Evolutionary conservation across 2,329 filamentous ascomycete species (phyloP).

Genomic region (Monosporascus cannonballus): DNA sequence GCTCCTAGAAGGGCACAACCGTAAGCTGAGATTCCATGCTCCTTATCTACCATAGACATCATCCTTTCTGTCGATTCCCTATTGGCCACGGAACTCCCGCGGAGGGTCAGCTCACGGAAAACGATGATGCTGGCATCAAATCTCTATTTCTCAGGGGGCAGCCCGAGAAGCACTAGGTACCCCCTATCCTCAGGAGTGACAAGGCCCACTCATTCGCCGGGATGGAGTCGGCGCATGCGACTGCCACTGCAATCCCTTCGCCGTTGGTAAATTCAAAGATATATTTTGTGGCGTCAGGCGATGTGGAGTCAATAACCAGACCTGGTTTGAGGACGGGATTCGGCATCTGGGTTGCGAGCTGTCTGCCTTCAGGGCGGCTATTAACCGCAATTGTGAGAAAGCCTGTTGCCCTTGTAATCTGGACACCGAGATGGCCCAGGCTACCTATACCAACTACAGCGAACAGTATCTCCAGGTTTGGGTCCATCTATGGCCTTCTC

Average conservation of each 20-base stretch:
- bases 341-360: conserved; percentile 21
- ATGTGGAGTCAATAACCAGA: conserved; percentile 21
- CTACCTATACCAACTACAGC: conserved; percentile 30
- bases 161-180: conserved; percentile 23
- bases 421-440: conserved; percentile 28
- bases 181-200: conserved; percentile 21
- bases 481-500: conserved; percentile 22
- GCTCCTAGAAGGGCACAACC: conserved; percentile 17
- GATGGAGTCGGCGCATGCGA: conserved; percentile 28
- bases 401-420: conserved; percentile 30
- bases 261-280: conserved; percentile 23
- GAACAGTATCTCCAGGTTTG: conserved; percentile 19
- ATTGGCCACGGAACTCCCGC: conserved; percentile 27
- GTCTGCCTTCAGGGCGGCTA: conserved; percentile 21
- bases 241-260: conserved; percentile 24
- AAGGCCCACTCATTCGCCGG: conserved; percentile 25
- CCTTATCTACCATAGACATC: conserved; percentile 23
- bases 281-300: conserved; percentile 7
- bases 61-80: conserved; percentile 22
- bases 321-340: conserved; percentile 17
- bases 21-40: conserved; percentile 21
- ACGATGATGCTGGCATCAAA: conserved; percentile 25
- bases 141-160: conserved; percentile 25
- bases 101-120: conserved; percentile 24
- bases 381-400: conserved; percentile 31